Evolutionary conservation across 2,329 filamentous ascomycete genomes (phyloP), one percentile per base, ranked within the genome.

Genomic region (Talaromyces sp.): DNA sequence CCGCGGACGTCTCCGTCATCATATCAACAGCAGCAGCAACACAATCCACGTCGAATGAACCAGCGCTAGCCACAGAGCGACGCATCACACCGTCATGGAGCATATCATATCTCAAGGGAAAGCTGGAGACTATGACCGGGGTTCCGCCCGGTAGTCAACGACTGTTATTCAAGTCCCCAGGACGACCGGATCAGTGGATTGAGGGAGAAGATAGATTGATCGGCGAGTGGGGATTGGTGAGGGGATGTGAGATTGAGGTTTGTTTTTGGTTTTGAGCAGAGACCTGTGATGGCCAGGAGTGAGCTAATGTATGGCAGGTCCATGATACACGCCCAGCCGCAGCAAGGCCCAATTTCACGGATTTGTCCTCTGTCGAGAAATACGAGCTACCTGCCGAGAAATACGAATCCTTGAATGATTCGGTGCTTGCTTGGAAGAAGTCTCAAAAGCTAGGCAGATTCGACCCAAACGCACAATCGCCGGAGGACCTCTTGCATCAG

Each of bases 371-470:
- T 10, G 92, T 97, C 5, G 87, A 93, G 64, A 97, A 97, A 81
- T 98, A 95, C 77, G 87, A 90, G 68, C 90, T 99, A 85, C 91
- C 93, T n/a, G 83, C 86, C 61, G 85, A 89, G 59, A 90, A 93
- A 74, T 99, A 99, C 79, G 92, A 93, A 75, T 87, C 88, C 73
- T 92, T 93, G 74, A 83, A 88, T 50, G 92, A 97, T 79, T 94
- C 90, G 3, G 95, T 99, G 15, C 86, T 97, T 27, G 91, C 93
- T 6, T 98, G 93, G 93, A 99, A 99, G 81, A 94, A 91, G 80
- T 83, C 88, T n/a, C 89, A 97, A 78, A 93, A 96, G 76, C 86
- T 98, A n/a, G 95, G 95, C 60, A 91, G 95, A 41, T 99, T 99
- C 79, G 92, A 98, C 75, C 95, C 95, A 13, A 84, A 89, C 71